Evolutionary conservation across 768 basidiomycete genomes (phyloP).

Genomic region (Leccinellum luteum): DNA sequence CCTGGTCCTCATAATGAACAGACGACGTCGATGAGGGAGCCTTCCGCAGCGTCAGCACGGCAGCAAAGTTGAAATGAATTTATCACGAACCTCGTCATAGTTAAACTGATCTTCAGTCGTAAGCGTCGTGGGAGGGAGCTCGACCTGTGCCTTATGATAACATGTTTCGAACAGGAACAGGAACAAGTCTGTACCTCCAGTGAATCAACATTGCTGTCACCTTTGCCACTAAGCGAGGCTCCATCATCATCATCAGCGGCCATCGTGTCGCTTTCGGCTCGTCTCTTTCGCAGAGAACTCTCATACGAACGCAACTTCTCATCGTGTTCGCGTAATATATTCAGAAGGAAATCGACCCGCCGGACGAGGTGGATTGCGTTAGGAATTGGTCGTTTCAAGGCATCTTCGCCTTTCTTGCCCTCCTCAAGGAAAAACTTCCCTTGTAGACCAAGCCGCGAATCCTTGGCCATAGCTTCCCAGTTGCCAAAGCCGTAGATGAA

Average conservation of each 20-base stretch:
- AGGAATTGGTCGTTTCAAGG: constrained; percentile 83
- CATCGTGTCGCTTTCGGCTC: too few species aligned
- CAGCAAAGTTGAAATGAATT: too few species aligned
- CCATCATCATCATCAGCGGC: too few species aligned
- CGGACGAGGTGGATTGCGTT: constrained; percentile 98
- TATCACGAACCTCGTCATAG: not conserved
- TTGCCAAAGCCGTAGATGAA: constrained; percentile 93
- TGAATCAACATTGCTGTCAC: too few species aligned
- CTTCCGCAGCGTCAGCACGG: too few species aligned
- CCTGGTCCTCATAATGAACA: too few species aligned
- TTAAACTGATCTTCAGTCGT: not conserved
- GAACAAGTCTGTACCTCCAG: too few species aligned
- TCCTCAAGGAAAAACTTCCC: constrained; percentile 99
- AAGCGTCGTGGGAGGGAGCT: not conserved
- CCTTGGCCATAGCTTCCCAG: constrained; percentile 95
- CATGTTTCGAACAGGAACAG: not conserved
- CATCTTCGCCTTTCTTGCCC: constrained; percentile 90
- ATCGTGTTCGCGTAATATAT: constrained; percentile 81
- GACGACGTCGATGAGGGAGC: too few species aligned
- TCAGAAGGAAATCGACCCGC: constrained; percentile 89
- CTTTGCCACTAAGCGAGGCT: too few species aligned
- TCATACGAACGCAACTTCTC: constrained; percentile 90
- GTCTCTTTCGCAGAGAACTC: constrained; percentile 70
- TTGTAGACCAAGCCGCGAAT: constrained; percentile 73
- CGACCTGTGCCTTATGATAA: not conserved